Conservation (phyloP, 768 basidiomycete genomes). For the Naganishia randhawae region DNA sequence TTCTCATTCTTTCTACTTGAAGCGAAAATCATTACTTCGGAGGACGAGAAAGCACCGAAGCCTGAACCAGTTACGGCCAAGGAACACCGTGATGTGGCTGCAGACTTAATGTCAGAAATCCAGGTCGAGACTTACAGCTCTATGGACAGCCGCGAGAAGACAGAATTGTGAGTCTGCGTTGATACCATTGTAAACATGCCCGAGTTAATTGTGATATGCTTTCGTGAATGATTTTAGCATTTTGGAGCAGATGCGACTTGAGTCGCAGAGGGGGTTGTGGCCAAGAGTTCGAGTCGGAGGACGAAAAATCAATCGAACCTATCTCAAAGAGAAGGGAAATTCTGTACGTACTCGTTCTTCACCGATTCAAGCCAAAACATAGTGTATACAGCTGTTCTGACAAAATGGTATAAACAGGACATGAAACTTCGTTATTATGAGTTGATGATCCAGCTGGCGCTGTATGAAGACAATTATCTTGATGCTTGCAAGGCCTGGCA, state of each 20-base stretch:
- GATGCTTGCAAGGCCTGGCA: conserved; percentile 93
- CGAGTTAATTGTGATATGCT: background rate
- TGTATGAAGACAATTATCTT: conserved; percentile 77
- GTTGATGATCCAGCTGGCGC: conserved; percentile 89
- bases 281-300: conserved; percentile 84
- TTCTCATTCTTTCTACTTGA: background rate
- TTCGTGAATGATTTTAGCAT: conserved; percentile 54
- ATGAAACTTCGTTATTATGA: conserved; percentile 94
- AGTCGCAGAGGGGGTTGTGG: conserved; percentile 64
- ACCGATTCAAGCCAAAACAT: too few species aligned
- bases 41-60: conserved; percentile 39
- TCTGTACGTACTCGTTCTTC: conserved; percentile 59
- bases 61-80: conserved; percentile 53
- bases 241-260: conserved; percentile 90
- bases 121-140: conserved; percentile 94
- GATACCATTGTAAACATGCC: background rate
- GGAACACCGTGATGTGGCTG: conserved; percentile 76
- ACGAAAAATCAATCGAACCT: conserved; percentile 87
- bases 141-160: conserved; percentile 97
- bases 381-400: conserved; percentile 18
- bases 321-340: conserved; percentile 80
- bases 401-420: conserved; percentile 58
- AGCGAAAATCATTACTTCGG: conserved; percentile 28
- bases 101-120: conserved; percentile 85
- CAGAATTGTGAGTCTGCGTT: conserved; percentile 63